Conservation (phyloP, 176 grass and related monocot species). For the Avena sativa region DNA sequence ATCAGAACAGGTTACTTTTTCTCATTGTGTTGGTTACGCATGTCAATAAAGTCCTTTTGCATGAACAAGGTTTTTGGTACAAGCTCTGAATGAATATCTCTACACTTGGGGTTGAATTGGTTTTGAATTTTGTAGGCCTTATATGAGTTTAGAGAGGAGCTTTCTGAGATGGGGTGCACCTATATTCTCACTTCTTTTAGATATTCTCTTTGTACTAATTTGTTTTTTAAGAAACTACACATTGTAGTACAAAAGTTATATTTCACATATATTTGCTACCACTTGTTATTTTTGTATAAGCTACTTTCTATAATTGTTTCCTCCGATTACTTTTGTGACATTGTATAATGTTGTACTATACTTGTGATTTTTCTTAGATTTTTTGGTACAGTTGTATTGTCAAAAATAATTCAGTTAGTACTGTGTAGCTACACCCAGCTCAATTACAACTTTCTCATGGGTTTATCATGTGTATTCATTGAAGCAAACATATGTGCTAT, state of each 20-base stretch:
- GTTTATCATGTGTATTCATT: slow-evolving; percentile 20
- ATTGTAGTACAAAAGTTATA: background rate
- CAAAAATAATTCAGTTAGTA: background rate
- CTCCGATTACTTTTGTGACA: background rate
- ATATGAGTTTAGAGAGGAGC: background rate
- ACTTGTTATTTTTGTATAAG: background rate
- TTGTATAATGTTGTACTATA: background rate
- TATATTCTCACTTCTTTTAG: background rate
- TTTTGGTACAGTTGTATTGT: background rate
- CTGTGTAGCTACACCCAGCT: background rate
- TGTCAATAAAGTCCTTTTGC: slow-evolving; percentile 30
- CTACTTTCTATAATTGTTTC: no score
- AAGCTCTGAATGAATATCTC: slow-evolving; percentile 1
- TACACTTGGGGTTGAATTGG: background rate
- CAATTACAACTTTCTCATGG: background rate
- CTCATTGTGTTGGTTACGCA: background rate
- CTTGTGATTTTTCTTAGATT: background rate
- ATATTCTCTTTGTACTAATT: background rate
- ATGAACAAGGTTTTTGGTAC: background rate
- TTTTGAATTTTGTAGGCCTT: slow-evolving; percentile 22
- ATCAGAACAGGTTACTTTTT: background rate
- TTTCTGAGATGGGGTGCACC: background rate
- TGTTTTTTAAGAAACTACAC: background rate
- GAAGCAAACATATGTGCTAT: slow-evolving; percentile 35
- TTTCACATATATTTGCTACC: background rate